These are phyloP conservation scores for Annulohypoxylon bovei DNA, from an alignment of 495 filamentous ascomycete species.

Conservation along the genomic window DNA sequence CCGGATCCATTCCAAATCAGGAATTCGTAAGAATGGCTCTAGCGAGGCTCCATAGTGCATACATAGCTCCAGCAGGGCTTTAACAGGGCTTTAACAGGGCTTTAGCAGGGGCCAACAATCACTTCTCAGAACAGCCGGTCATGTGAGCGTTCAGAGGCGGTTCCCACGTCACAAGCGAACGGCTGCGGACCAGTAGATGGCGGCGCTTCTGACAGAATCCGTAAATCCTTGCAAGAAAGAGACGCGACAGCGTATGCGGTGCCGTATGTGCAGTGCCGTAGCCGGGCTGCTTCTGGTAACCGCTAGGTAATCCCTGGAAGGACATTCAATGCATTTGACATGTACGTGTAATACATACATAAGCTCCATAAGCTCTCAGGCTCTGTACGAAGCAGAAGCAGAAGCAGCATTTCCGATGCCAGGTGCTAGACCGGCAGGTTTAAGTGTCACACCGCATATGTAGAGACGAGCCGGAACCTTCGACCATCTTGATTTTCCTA, in stretches of 20 bases:
- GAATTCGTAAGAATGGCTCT: constrained; percentile 2
- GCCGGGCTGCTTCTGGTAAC: constrained; percentile 1
- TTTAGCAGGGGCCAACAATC: constrained; percentile 18
- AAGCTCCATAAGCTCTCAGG: neutral
- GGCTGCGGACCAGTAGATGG: constrained; percentile 17
- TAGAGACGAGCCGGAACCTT: constrained; percentile 1
- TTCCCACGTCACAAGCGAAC: constrained; percentile 33
- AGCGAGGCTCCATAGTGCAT: too few relatives aligned
- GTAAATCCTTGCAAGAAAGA: constrained; percentile 16
- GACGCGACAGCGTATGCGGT: neutral
- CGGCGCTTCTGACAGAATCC: neutral
- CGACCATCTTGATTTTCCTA: neutral
- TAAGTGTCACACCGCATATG: constrained; percentile 31
- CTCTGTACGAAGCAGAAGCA: too few relatives aligned
- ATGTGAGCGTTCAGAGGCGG: constrained; percentile 28
- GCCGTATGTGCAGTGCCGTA: neutral
- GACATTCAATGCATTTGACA: constrained; percentile 4
- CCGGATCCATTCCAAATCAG: constrained; percentile 27
- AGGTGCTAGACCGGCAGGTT: constrained; percentile 1
- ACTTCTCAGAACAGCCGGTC: constrained; percentile 22
- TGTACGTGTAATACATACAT: constrained; percentile 1
- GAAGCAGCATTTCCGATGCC: constrained; percentile 26
- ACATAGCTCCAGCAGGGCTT: neutral
- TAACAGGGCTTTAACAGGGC: neutral
- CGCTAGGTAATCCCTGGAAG: neutral